Base-by-base conservation (phyloP, 495 filamentous ascomycete genomes). In the Schizothecium vesticola region DNA sequence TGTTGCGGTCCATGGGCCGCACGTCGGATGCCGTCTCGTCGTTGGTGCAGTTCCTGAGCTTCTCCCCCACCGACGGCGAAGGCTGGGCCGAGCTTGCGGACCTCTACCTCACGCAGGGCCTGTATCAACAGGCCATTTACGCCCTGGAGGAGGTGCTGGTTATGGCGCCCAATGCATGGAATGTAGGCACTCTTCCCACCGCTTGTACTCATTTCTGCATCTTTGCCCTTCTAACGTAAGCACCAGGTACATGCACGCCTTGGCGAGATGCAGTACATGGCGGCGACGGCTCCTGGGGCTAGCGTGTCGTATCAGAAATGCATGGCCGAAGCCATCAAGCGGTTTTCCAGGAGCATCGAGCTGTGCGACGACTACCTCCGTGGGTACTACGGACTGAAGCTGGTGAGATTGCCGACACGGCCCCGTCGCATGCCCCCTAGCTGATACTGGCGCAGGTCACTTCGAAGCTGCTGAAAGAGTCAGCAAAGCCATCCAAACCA, bases 131-230 rank as follows among this genome's bases (percentile, higher is more conserved):
- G 76, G 92, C 94, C 36, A 87, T 94, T 59, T 98, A 90, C 77
- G 89, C 94, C 70, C 80, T 96, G 51, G 96, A 99, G 74, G 95
- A 98, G 76, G 92, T 95, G 56, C 76, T 99, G 33, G 80, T 98
- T 43, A 83, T 96, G 67, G 86, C 87, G n/a, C 94, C 95, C 11
- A 93, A 96, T 81, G 91, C 95, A 28, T 99, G 96, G 92, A 97
- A 92, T 84, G 92, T 95, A 78, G 72, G 90, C 80, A 55, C 43
- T 43, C 59, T 75, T 60, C 60, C 28, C 59, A 26, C 59, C 5
- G 58, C 22, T 69, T 51, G 6, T 65, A 58, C 76, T 73, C 69
- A 58, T 64, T 28, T 70, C 69, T 67, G 72, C 71, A 79, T 72
- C 79, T 68, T 66, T 63, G 29, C 22, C 64, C 36, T 21, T 19